Base-by-base conservation (phyloP, 306 rosid species). In the Echinosophora koreensis region DNA sequence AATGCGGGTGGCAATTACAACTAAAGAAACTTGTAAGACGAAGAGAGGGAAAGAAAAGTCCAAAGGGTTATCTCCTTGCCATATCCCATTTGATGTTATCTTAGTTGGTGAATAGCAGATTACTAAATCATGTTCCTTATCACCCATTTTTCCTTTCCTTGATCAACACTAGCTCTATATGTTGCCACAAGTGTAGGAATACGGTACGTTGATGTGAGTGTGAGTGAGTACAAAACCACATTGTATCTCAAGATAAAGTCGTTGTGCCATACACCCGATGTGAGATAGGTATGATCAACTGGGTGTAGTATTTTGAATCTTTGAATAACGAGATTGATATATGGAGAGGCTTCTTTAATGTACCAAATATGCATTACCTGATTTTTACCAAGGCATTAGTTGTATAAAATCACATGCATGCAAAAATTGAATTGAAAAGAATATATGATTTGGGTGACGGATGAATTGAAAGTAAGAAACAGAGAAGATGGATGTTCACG, bases 11-110 rank as follows among this genome's bases (percentile, higher is more conserved):
- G 78, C 56, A 34, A 84, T 50, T 4, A 94, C 91, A 11, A 94
- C 83, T 58, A 94, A 28, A 16, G 90, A 84, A 5, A 94, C 28
- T 77, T 94, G 98, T 34, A 94, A 66, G 22, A 90, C 83, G 86
- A 94, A 90, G 78, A 90, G 97, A 71, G 97, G 97, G 32, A 94
- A 91, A 67, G 98, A 76, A 75, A 83, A 94, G 30, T 92, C 84
- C 70, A 94, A 66, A 81, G 98, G 98, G 67, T 89, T 92, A 44
- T 90, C 93, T 0, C 94, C 91, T 63, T 85, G 88, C 95, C 94
- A 92, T 22, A 94, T 46, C 28, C 98, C 97, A 32, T 89, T 82
- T 11, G 97, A 87, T 28, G 97, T 87, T 60, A 94, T 79, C 98
- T 90, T 88, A 4, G 77, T 71, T 2, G 98, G 95, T 2, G 93